Conservation (phyloP, 1,284 basidiomycete species). For the Sanghuangporus baumii region DNA sequence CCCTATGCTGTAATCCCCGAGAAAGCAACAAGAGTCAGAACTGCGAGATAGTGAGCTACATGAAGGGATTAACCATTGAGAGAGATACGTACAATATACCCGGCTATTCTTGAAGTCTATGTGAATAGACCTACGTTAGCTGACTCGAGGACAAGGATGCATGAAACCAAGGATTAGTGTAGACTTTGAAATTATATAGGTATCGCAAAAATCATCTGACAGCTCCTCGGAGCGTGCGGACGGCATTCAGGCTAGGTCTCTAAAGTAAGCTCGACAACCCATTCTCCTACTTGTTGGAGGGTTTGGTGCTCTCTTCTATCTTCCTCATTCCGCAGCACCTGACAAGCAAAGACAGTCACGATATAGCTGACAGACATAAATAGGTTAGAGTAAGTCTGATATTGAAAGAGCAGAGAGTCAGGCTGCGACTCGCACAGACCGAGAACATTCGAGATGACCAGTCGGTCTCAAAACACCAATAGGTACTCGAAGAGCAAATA, state of each 20-base stretch:
- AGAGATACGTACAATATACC: slow-evolving; percentile 47
- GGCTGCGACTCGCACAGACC: neutral
- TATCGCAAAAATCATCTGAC: neutral
- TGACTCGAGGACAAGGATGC: neutral
- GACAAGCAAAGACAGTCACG: no score
- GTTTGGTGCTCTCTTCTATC: no score
- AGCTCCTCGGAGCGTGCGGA: neutral
- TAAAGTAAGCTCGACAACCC: no score
- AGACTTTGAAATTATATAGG: neutral
- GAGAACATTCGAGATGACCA: no score
- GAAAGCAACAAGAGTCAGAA: slow-evolving; percentile 68
- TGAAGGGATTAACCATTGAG: neutral
- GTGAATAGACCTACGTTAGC: neutral
- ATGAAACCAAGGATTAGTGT: no score
- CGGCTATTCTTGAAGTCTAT: slow-evolving; percentile 47
- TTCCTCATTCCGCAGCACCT: no score
- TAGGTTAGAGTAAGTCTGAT: no score
- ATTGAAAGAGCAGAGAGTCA: no score
- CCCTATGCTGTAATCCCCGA: slow-evolving; percentile 79
- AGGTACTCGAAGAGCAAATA: no score
- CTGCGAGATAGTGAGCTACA: slow-evolving; percentile 27
- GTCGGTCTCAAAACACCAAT: no score
- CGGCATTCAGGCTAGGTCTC: neutral
- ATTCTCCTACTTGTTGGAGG: no score
- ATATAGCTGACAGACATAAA: no score